Percentiles rank a stretch among this genome's conserved stretches.
These are phyloP conservation scores for Hawksworthiomyces lignivorus DNA, from an alignment of 2,329 filamentous ascomycete species.

Conservation along the genomic window DNA sequence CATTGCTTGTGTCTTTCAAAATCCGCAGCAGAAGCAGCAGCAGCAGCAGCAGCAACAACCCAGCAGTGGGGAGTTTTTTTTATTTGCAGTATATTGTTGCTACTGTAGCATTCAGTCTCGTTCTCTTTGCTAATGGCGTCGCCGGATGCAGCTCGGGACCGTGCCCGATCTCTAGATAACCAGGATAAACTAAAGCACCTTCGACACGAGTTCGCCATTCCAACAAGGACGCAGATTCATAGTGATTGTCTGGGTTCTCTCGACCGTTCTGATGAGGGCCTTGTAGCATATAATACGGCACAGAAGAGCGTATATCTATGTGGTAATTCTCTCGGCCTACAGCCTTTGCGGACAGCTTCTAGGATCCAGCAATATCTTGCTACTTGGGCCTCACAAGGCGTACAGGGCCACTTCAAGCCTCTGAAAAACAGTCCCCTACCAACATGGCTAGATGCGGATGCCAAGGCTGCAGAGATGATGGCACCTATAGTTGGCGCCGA, in stretches of 20 bases:
- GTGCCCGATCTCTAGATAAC: constrained; percentile 47
- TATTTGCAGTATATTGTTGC: no score
- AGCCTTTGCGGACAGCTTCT: constrained; percentile 61
- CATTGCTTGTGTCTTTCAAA: no score
- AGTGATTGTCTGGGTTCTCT: constrained; percentile 1
- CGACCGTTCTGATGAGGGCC: not conserved
- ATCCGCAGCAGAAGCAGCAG: no score
- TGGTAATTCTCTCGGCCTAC: constrained; percentile 81
- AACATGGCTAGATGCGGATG: constrained; percentile 73
- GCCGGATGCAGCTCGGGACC: constrained; percentile 23
- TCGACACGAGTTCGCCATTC: constrained; percentile 68
- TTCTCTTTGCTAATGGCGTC: constrained; percentile 4
- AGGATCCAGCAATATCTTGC: constrained; percentile 67
- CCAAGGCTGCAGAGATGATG: constrained; percentile 62
- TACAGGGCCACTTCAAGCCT: constrained; percentile 72
- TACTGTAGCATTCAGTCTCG: no score
- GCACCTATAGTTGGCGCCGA: constrained; percentile 68
- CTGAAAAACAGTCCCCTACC: constrained; percentile 61
- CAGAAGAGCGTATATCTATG: constrained; percentile 62
- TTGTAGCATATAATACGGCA: constrained; percentile 17
- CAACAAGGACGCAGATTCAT: constrained; percentile 46
- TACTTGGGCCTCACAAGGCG: constrained; percentile 78
- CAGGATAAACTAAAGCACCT: constrained; percentile 53
- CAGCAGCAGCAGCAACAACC: no score
- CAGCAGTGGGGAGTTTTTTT: no score